Conservation (phyloP, 345 rosid genomes). For the Hibiscus trionum region DNA sequence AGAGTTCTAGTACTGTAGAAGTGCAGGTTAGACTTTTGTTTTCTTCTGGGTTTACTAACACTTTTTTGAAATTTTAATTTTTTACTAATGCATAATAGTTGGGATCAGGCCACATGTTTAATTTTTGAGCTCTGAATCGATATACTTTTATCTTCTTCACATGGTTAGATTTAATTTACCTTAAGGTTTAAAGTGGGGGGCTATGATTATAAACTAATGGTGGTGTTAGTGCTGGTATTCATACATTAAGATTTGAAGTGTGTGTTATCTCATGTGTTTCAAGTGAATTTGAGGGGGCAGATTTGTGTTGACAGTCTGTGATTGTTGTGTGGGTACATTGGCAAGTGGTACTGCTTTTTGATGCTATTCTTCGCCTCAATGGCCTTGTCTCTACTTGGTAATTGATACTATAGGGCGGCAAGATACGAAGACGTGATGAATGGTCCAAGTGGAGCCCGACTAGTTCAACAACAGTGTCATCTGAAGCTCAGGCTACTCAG, state of each 20-base stretch:
- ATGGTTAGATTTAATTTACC: background rate
- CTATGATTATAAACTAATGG: background rate
- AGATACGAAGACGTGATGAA: conserved; percentile 59
- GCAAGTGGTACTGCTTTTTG: background rate
- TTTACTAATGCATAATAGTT: background rate
- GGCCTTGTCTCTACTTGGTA: conserved; percentile 10
- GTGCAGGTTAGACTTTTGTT: conserved; percentile 53
- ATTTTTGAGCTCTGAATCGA: background rate
- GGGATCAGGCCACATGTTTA: background rate
- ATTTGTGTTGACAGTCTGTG: background rate
- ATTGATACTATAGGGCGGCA: conserved; percentile 49
- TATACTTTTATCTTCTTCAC: background rate
- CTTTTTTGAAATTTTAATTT: background rate
- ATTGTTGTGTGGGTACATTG: conserved; percentile 1
- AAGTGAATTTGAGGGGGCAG: background rate
- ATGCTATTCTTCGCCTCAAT: background rate
- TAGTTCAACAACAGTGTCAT: conserved; percentile 13
- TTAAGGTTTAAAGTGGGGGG: background rate
- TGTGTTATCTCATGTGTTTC: background rate
- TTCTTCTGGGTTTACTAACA: background rate
- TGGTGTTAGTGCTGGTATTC: background rate
- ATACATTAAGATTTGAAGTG: background rate
- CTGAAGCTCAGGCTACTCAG: conserved; percentile 31
- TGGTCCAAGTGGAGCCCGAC: conserved; percentile 73
- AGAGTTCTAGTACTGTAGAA: conserved; percentile 59